phyloP scores from a whole-genome alignment of 805 yeast genomes.

The Lachancea sp. region DNA sequence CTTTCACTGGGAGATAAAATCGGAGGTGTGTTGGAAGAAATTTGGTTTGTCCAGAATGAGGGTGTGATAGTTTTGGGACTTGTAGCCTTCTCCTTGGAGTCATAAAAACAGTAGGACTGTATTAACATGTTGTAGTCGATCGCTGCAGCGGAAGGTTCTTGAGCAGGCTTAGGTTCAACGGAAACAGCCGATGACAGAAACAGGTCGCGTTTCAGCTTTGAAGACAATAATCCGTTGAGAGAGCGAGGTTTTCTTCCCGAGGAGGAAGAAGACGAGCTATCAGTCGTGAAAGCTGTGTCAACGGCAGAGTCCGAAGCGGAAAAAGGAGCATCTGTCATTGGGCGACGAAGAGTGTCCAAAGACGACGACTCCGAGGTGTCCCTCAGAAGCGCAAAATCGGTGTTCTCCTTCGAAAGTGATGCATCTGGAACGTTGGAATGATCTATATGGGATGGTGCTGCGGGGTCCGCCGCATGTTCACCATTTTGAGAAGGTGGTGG shows the following conservation, averaged over 20 bases:
- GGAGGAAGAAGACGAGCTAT: not conserved
- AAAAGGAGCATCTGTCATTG: not conserved
- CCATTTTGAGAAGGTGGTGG: conserved; percentile 3
- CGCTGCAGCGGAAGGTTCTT: conserved; percentile 1
- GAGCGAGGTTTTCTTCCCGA: conserved; percentile 4
- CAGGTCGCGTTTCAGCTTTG: not conserved
- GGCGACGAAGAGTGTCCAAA: not conserved
- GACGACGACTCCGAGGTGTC: not conserved
- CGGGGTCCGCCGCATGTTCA: not conserved
- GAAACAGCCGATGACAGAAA: not conserved
- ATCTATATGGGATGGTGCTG: not conserved
- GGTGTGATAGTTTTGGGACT: not conserved
- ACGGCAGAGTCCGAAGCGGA: not conserved
- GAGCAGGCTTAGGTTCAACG: not conserved
- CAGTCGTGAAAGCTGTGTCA: not conserved
- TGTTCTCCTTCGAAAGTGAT: not conserved
- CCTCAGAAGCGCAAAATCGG: not conserved
- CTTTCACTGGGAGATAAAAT: conserved; percentile 6
- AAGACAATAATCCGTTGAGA: not conserved
- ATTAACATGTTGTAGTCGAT: conserved; percentile 24
- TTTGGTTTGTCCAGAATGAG: conserved; percentile 1
- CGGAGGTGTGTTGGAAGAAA: conserved; percentile 10
- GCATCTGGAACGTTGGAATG: not conserved
- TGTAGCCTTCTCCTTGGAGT: not conserved
- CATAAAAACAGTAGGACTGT: conserved; percentile 25